Conservation (phyloP, 768 basidiomycete species). For the Boletus sensibilis region DNA sequence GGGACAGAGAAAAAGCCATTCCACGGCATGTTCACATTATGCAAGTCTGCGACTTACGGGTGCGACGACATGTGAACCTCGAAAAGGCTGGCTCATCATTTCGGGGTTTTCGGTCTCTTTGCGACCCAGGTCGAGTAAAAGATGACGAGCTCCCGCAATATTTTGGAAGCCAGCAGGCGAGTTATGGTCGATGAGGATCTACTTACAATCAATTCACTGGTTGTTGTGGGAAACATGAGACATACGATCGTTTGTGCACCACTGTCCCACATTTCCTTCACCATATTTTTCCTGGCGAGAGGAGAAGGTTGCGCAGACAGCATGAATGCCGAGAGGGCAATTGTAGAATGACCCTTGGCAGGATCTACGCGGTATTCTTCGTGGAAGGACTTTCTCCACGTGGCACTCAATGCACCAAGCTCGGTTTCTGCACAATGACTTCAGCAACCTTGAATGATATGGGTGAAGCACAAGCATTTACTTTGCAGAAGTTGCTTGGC, state of each 20-base stretch:
- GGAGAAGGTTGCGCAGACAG: slow-evolving; percentile 69
- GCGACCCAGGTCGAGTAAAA: slow-evolving; percentile 62
- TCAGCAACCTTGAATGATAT: slow-evolving; percentile 11
- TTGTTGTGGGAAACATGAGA: background rate
- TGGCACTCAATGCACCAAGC: slow-evolving; percentile 42
- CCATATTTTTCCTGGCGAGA: slow-evolving; percentile 58
- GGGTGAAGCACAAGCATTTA: slow-evolving; percentile 29
- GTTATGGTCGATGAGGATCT: slow-evolving; percentile 88
- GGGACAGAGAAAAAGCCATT: background rate
- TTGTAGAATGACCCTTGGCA: slow-evolving; percentile 45
- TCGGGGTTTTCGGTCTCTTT: slow-evolving; percentile 54
- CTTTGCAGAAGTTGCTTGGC: slow-evolving; percentile 63
- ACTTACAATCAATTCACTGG: slow-evolving; percentile 13
- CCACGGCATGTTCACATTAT: background rate
- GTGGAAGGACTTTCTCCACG: slow-evolving; percentile 59
- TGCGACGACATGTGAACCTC: slow-evolving; percentile 82
- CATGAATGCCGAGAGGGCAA: slow-evolving; percentile 86
- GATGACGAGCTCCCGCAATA: slow-evolving; percentile 76
- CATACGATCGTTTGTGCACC: slow-evolving; percentile 79
- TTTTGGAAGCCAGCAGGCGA: slow-evolving; percentile 71
- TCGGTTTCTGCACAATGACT: slow-evolving; percentile 43
- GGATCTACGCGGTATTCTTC: slow-evolving; percentile 44
- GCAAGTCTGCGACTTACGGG: slow-evolving; percentile 55
- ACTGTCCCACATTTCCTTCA: slow-evolving; percentile 90
- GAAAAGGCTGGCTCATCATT: slow-evolving; percentile 34